Percentiles rank a stretch among this genome's conserved stretches.
These are phyloP conservation scores for Diaporthe vaccinii DNA, from an alignment of 2,329 filamentous ascomycete genomes.

Conservation along the genomic window DNA sequence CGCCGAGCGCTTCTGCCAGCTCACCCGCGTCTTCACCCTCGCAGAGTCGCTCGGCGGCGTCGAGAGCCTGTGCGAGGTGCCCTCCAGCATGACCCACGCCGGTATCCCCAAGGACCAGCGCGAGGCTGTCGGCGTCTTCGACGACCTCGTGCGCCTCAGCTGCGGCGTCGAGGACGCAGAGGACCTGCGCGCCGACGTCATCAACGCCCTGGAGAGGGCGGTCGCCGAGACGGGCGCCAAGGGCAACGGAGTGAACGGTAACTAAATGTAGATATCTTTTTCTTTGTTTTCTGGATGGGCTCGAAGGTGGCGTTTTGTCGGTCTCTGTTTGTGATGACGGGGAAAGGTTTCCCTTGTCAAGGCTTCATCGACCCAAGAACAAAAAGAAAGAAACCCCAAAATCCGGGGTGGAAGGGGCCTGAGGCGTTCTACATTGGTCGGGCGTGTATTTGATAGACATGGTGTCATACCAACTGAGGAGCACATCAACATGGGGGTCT, in stretches of 20 bases:
- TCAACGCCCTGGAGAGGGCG: slow-evolving; percentile 84
- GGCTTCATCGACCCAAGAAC: slow-evolving; percentile 10
- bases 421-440: slow-evolving; percentile 29
- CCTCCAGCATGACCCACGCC: slow-evolving; percentile 96
- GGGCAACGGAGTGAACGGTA: slow-evolving; percentile 33
- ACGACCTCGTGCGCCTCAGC: slow-evolving; percentile 93
- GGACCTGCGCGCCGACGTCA: slow-evolving; percentile 85
- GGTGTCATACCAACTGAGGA: slow-evolving; percentile 22
- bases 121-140: slow-evolving; percentile 93
- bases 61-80: slow-evolving; percentile 92
- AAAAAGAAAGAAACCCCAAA: background rate
- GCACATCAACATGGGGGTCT: slow-evolving; percentile 27
- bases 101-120: slow-evolving; percentile 92
- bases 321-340: background rate
- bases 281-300: background rate
- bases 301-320: slow-evolving; percentile 2
- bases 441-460: slow-evolving; percentile 27
- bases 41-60: slow-evolving; percentile 92
- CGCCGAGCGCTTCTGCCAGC: slow-evolving; percentile 92
- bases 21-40: slow-evolving; percentile 90
- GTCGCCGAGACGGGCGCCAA: slow-evolving; percentile 54
- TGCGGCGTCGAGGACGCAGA: slow-evolving; percentile 93
- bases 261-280: background rate
- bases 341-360: background rate
- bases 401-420: background rate